Base-by-base conservation (phyloP, 345 rosid species). In the Dovyalis caffra region DNA sequence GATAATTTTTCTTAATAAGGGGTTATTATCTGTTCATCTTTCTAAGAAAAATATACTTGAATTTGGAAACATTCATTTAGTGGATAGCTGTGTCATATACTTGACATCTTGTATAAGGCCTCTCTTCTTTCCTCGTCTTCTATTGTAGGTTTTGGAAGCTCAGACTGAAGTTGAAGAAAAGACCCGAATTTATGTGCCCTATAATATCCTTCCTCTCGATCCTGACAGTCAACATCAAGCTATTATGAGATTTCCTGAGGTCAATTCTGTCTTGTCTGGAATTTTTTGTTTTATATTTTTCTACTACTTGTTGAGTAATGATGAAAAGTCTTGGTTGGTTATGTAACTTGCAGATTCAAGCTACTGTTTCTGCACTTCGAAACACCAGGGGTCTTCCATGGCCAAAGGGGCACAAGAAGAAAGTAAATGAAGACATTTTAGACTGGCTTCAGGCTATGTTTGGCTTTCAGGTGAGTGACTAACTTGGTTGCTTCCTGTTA, bases 181-280 rank as follows among this genome's bases (percentile, higher is more conserved):
- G 85, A 95, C 98, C 38, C 91, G 87, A 85, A 88, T 95, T 56
- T 93, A 90, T 80, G 85, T 90, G 61, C 97, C 96, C 32, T 95
- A 89, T 83, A 95, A 95, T 72, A 95, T 95, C 75, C 92, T 95
- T 70, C 99, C 99, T 68, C 95, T 95, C 63, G 99, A 95, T 81
- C 99, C 99, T 77, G 99, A 93, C 71, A 95, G 99, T 88, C 92
- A 96, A 51, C 90, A 88, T 80, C 98, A 91, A 85, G 97, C 98
- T 51, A 95, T 95, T 72, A 95, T 93, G 99, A 85, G 80, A 88
- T 95, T 86, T 84, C 97, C 98, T 61, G 99, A 95, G 97, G 99
- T 88, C 37, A 23, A 14, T 70, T 69, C 58, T 0, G 31, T 40
- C 68, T 37, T 38, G 66, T 64, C 31, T 51, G 65, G 69, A 26